A percentile compares a stretch with the other conserved stretches of the same genome.
Evolutionary conservation across 768 basidiomycete species (phyloP).

Genomic region (Terana coerulea): DNA sequence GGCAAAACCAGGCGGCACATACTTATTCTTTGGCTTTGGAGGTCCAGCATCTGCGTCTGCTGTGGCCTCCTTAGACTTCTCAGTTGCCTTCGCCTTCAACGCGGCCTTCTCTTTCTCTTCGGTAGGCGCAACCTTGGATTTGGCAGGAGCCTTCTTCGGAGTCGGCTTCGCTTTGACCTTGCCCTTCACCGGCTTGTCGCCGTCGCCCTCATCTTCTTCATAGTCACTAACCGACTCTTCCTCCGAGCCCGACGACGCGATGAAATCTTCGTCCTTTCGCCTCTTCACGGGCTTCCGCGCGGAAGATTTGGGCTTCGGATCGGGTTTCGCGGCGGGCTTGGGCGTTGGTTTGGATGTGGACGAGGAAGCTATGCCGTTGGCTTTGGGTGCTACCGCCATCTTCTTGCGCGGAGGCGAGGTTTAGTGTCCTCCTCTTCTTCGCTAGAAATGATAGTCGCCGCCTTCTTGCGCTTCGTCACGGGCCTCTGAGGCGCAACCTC

Average conservation of each 20-base stretch:
- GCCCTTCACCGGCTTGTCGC: conserved; percentile 15
- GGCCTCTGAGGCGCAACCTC: conserved; percentile 6
- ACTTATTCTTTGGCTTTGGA: conserved; percentile 36
- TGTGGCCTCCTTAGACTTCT: conserved; percentile 9
- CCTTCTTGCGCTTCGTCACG: conserved; percentile 25
- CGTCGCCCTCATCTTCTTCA: conserved; percentile 19
- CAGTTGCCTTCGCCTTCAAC: conserved; percentile 12
- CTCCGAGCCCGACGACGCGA: conserved; percentile 28
- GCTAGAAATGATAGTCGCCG: conserved; percentile 20
- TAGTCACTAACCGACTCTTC: conserved; percentile 20
- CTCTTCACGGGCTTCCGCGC: conserved; percentile 27
- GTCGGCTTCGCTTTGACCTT: conserved; percentile 18
- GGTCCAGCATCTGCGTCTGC: conserved; percentile 9
- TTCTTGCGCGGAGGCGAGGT: conserved; percentile 37
- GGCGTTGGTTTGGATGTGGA: conserved; percentile 25
- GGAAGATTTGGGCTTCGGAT: conserved; percentile 7
- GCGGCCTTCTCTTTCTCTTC: too few species aligned
- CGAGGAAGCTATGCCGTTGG: conserved; percentile 15
- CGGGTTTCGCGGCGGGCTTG: conserved; percentile 10
- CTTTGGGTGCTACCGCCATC: conserved; percentile 26
- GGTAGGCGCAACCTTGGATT: conserved; percentile 16
- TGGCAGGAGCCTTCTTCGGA: conserved; percentile 13
- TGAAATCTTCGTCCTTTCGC: conserved; percentile 31
- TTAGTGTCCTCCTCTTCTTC: conserved; percentile 24
- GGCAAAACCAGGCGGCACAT: background rate